Conservation (phyloP, 495 filamentous ascomycete species). For the Aspergillus conjunctus region DNA sequence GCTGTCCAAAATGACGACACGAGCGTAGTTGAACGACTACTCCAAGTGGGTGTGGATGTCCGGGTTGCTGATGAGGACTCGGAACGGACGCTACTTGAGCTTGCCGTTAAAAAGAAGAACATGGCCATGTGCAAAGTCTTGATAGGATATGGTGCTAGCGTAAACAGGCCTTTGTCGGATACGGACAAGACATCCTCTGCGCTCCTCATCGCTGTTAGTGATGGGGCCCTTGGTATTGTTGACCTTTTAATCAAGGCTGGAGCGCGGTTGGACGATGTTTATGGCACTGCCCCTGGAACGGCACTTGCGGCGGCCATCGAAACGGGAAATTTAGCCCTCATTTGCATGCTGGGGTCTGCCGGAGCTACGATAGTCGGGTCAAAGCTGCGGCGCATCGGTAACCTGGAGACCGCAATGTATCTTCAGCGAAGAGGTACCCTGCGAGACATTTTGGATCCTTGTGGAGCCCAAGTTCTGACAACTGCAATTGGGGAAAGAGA, state of each 20-base stretch:
- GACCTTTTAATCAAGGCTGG: neutral
- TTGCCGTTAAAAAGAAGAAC: neutral
- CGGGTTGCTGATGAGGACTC: neutral
- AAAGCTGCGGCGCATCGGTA: neutral
- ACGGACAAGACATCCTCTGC: neutral
- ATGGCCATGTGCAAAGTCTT: neutral
- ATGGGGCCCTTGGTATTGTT: neutral
- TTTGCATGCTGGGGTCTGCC: neutral
- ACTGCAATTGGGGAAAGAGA: neutral
- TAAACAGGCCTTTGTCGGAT: neutral
- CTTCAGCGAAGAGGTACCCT: neutral
- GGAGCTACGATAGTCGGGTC: neutral
- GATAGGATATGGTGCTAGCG: neutral
- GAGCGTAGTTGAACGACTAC: neutral
- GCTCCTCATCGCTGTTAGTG: neutral
- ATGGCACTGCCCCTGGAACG: conserved; percentile 3
- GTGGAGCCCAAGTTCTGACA: neutral
- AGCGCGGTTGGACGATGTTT: conserved; percentile 12
- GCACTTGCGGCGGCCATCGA: conserved; percentile 15
- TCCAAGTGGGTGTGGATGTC: conserved; percentile 4
- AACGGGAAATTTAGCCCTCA: neutral
- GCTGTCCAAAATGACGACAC: neutral
- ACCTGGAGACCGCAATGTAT: conserved; percentile 2
- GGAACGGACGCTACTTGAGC: neutral
- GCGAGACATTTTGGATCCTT: neutral